A percentile compares a stretch with the other conserved stretches of the same genome.
phyloP scores from a whole-genome alignment of 306 rosid genomes.

The Rosa multiflora region DNA sequence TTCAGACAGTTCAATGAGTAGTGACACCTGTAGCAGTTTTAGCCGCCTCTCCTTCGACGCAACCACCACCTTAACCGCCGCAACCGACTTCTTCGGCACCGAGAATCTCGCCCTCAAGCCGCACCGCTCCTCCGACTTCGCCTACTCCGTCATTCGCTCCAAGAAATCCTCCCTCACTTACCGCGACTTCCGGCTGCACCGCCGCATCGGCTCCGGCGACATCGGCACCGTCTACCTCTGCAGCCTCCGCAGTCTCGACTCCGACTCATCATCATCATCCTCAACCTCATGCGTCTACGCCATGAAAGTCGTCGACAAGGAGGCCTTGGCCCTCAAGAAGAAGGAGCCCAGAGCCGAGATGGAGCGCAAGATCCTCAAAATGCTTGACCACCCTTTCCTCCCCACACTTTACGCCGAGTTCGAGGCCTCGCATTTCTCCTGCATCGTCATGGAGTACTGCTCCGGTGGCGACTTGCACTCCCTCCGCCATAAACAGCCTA shows the following conservation, averaged over 20 bases:
- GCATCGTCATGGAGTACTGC: constrained; percentile 97
- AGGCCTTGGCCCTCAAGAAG: constrained; percentile 74
- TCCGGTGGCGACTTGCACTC: constrained; percentile 95
- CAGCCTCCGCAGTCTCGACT: constrained; percentile 41
- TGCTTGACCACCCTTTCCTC: constrained; percentile 91
- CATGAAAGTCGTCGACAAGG: constrained; percentile 95
- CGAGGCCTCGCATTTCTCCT: constrained; percentile 87
- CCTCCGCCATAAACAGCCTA: constrained; percentile 66
- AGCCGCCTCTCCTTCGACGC: constrained; percentile 86
- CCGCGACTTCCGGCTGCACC: constrained; percentile 78
- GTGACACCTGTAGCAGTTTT: constrained; percentile 90
- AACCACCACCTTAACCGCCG: constrained; percentile 28
- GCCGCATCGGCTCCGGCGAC: constrained; percentile 88
- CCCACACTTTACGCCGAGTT: constrained; percentile 93
- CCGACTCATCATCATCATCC: constrained; percentile 12
- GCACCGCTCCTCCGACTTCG: constrained; percentile 89
- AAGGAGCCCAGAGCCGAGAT: constrained; percentile 80
- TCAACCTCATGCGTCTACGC: constrained; percentile 50
- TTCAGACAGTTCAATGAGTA: constrained; percentile 80
- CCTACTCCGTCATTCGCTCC: constrained; percentile 76
- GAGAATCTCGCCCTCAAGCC: constrained; percentile 59
- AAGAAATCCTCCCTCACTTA: constrained; percentile 56
- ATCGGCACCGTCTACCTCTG: constrained; percentile 93
- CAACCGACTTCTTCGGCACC: constrained; percentile 25
- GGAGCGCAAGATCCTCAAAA: constrained; percentile 90